Conservation (phyloP, 1,284 basidiomycete genomes). For the Peniophora sp. region DNA sequence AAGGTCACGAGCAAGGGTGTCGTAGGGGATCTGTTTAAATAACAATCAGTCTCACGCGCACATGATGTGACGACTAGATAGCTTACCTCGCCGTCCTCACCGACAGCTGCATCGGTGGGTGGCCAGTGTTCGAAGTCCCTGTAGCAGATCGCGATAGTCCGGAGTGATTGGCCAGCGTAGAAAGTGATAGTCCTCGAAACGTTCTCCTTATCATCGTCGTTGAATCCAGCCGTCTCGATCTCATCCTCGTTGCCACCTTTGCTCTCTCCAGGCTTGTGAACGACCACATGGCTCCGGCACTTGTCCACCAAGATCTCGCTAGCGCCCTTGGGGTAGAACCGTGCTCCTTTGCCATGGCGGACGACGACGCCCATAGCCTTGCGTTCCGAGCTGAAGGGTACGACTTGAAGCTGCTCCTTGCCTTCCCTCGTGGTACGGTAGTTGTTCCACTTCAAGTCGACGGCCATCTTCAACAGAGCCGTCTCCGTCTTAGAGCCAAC, state of each 20-base stretch:
- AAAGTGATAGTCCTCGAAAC: constrained; percentile 90
- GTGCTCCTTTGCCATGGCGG: constrained; percentile 47
- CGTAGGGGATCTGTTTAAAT: constrained; percentile 66
- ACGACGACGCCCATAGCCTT: constrained; percentile 97
- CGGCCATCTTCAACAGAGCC: constrained; percentile 86
- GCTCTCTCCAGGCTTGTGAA: constrained; percentile 39
- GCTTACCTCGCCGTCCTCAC: constrained; percentile 49
- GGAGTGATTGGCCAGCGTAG: constrained; percentile 92
- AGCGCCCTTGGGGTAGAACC: constrained; percentile 89
- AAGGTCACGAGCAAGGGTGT: constrained; percentile 64
- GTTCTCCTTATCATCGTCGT: constrained; percentile 66
- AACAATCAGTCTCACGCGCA: too few relatives aligned
- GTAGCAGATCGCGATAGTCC: constrained; percentile 92
- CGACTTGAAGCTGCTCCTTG: constrained; percentile 77
- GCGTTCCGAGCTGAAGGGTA: constrained; percentile 91
- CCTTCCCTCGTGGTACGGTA: constrained; percentile 65
- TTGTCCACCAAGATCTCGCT: constrained; percentile 84
- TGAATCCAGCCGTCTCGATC: constrained; percentile 57
- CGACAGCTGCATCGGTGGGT: constrained; percentile 39
- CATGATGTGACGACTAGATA: too few relatives aligned
- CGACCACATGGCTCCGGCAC: constrained; percentile 68
- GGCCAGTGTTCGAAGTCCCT: constrained; percentile 87
- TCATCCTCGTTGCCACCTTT: constrained; percentile 22
- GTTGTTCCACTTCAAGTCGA: constrained; percentile 76
- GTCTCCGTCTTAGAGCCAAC: constrained; percentile 97